Base-by-base conservation (phyloP, 257 asterid species). In the Salvia hispanica region DNA sequence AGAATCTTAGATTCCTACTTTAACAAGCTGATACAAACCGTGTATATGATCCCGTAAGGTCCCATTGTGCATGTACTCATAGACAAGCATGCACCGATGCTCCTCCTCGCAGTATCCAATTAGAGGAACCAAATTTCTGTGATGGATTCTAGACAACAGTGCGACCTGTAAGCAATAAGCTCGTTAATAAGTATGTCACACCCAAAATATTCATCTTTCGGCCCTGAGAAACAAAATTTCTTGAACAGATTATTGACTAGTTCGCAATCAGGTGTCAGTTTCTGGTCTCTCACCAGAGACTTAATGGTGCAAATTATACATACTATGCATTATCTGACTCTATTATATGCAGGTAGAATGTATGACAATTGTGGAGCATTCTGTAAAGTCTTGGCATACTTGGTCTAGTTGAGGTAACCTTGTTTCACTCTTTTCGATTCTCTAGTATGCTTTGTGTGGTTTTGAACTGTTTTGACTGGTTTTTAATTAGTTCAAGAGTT, bases 61-160 rank as follows among this genome's bases (percentile, higher is more conserved):
- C 72, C 99, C 99, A 45, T 94, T 88, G 74, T 94, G 99, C 99
- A 94, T 90, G 85, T 88, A 94, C 74, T 94, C 99, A 2, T 91
- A 94, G 45, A 94, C 96, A 48, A 94, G 97, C 95, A 94, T 91
- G 47, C 90, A 80, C 45, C 88, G 99, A 73, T 88, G 82, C 77
- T 72, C 95, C 74, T 94, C 99, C 81, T 91, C 99, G 25, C 91
- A 94, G 45, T 85, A 94, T 72, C 99, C 99, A 58, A 94, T 88
- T 39, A 94, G 74, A 16, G 99, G 99, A 78, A 94, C 99, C 84
- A 94, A 80, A 73, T 94, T 94, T 54, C 99, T 81, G 81, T 94
- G 99, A 65, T 94, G 99, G 74, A 94, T 94, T 81, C 99, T 85
- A 64, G 99, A 91, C 76, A 94, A 67, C 34, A 94, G 90, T 10